Evolutionary conservation across 768 basidiomycete genomes (phyloP).

Genomic region (Xerocomellus dryophilus): DNA sequence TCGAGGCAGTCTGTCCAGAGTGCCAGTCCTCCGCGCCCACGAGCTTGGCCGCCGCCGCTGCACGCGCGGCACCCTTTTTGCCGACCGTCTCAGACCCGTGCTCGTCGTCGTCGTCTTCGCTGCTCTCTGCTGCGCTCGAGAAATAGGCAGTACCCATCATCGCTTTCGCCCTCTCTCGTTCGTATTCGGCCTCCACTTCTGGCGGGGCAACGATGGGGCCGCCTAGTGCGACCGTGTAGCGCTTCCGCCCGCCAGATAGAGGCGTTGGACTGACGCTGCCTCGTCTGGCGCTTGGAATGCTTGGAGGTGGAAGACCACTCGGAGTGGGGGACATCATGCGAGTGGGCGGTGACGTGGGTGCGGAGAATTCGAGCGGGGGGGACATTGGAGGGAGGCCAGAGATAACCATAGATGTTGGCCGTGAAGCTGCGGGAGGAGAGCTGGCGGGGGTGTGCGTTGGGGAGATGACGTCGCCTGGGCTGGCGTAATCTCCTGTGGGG

Average conservation of each 20-base stretch:
- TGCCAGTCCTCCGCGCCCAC: constrained; percentile 24
- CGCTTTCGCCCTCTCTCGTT: constrained; percentile 25
- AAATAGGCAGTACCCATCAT: constrained; percentile 43
- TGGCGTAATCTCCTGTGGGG: constrained; percentile 79
- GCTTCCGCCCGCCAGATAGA: constrained; percentile 51
- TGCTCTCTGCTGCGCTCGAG: constrained; percentile 37
- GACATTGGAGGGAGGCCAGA: constrained; percentile 41
- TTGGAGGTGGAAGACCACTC: constrained; percentile 43
- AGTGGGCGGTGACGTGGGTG: constrained; percentile 23
- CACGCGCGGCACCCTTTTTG: constrained; percentile 38
- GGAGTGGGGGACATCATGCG: constrained; percentile 24
- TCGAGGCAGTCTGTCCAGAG: constrained; percentile 8
- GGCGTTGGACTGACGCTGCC: constrained; percentile 70
- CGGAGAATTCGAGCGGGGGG: constrained; percentile 21
- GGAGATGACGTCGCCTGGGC: constrained; percentile 49
- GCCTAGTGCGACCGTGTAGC: constrained; percentile 84
- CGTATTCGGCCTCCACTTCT: constrained; percentile 28
- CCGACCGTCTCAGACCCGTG: constrained; percentile 52
- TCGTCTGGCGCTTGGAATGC: constrained; percentile 38
- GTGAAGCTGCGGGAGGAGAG: constrained; percentile 42
- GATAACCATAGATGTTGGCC: constrained; percentile 44
- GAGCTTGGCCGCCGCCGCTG: constrained; percentile 35
- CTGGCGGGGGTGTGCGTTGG: constrained; percentile 39
- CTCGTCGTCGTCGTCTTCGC: constrained; percentile 37
- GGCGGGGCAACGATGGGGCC: constrained; percentile 55